These are phyloP conservation scores for Prunella vulgaris DNA, from an alignment of 257 asterid species.

Conservation along the genomic window DNA sequence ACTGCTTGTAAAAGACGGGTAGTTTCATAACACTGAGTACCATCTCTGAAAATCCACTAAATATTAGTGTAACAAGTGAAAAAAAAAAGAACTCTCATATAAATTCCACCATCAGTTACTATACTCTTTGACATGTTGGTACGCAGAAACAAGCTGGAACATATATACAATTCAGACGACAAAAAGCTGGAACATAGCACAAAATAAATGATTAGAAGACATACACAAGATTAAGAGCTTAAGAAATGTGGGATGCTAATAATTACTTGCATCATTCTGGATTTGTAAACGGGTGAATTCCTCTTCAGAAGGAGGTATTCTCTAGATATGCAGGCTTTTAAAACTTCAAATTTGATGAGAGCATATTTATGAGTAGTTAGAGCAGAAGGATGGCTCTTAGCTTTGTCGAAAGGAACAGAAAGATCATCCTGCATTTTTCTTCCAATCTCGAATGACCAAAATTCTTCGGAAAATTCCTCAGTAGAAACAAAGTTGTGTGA, in stretches of 20 bases:
- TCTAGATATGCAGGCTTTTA: constrained; percentile 60
- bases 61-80: constrained; percentile 43
- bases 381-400: constrained; percentile 63
- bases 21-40: constrained; percentile 57
- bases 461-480: constrained; percentile 58
- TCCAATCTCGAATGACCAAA: constrained; percentile 49
- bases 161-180: constrained; percentile 30
- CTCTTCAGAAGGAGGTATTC: constrained; percentile 63
- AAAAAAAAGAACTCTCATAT: constrained; percentile 57
- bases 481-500: constrained; percentile 44
- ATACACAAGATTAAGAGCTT: background rate
- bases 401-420: constrained; percentile 56
- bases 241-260: background rate
- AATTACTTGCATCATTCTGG: constrained; percentile 55
- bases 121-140: constrained; percentile 41
- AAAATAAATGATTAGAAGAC: background rate
- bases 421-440: constrained; percentile 49
- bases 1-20: constrained; percentile 68
- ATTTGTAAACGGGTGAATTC: constrained; percentile 53
- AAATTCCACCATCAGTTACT: constrained; percentile 43
- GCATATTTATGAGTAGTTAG: constrained; percentile 55
- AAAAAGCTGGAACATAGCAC: background rate
- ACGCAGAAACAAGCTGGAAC: constrained; percentile 50
- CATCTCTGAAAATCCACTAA: constrained; percentile 60
- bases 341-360: constrained; percentile 49